Evolutionary conservation across 148 eudicot genomes (phyloP).

Genomic region (Gaultheria prostrata): DNA sequence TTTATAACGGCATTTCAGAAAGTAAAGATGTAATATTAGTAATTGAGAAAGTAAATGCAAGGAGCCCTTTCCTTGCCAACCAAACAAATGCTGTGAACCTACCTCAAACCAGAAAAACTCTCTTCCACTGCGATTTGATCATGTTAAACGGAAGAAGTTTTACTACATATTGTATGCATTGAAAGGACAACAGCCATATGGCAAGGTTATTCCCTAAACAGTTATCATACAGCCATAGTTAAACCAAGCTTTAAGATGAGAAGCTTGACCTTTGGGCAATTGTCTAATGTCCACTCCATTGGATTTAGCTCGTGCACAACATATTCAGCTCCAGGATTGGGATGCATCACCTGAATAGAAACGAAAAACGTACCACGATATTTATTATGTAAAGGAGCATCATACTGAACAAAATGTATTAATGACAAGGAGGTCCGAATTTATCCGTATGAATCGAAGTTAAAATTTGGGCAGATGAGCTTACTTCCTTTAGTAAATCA

Average conservation of each 20-base stretch:
- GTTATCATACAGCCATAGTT: neutral
- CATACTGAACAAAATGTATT: neutral
- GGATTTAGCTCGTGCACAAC: conserved; percentile 61
- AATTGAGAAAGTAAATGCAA: neutral
- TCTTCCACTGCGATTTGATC: neutral
- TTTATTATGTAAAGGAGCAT: conserved; percentile 11
- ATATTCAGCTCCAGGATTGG: conserved; percentile 73
- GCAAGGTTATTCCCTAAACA: neutral
- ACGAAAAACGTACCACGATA: neutral
- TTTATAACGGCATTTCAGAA: neutral
- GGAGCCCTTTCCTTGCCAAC: neutral
- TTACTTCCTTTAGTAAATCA: neutral
- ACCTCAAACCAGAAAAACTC: neutral
- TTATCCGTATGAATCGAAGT: neutral
- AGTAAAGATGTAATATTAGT: neutral
- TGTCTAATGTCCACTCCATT: conserved; percentile 55
- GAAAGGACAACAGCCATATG: neutral
- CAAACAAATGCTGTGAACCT: neutral
- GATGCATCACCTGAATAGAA: conserved; percentile 65
- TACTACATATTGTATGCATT: neutral
- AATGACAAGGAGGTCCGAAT: neutral
- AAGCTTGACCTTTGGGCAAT: conserved; percentile 49
- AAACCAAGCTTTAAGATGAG: neutral
- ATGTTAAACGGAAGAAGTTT: neutral
- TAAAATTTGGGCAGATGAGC: neutral